Evolutionary conservation across 169 alveolate species (phyloP).

Genomic region (Plasmodium blacklocki): DNA sequence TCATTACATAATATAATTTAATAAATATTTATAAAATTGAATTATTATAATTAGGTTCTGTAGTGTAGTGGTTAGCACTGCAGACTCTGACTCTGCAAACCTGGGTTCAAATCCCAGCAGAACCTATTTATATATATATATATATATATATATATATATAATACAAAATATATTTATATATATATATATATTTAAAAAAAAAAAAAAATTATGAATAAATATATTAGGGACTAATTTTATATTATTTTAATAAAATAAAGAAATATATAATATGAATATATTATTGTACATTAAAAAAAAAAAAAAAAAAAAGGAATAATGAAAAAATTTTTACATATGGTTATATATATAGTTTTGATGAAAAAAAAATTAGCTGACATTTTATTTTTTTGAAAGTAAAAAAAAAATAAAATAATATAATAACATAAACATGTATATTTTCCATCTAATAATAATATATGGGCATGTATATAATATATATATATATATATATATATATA

Average conservation of each 20-base stretch:
- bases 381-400: too few relatives aligned
- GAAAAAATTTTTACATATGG: too few relatives aligned
- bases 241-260: not conserved
- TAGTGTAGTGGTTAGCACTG: slow-evolving; percentile 89
- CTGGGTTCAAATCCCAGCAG: slow-evolving; percentile 89
- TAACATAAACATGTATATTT: too few relatives aligned
- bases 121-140: slow-evolving; percentile 62
- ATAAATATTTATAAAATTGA: too few relatives aligned
- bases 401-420: too few relatives aligned
- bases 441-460: too few relatives aligned
- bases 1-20: too few relatives aligned
- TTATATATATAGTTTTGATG: too few relatives aligned
- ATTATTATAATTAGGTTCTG: slow-evolving; percentile 74
- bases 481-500: too few relatives aligned
- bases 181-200: not conserved
- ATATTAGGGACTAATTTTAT: not conserved
- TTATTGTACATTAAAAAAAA: not conserved
- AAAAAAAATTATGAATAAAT: not conserved
- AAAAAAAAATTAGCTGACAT: too few relatives aligned
- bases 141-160: not conserved
- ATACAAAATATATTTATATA: not conserved
- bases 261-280: not conserved
- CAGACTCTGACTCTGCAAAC: slow-evolving; percentile 88
- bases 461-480: too few relatives aligned
- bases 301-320: too few relatives aligned